Percentiles rank a stretch among this genome's conserved stretches.
phyloP scores from a whole-genome alignment of 2,329 filamentous ascomycete genomes.

The Nemania abortiva region DNA sequence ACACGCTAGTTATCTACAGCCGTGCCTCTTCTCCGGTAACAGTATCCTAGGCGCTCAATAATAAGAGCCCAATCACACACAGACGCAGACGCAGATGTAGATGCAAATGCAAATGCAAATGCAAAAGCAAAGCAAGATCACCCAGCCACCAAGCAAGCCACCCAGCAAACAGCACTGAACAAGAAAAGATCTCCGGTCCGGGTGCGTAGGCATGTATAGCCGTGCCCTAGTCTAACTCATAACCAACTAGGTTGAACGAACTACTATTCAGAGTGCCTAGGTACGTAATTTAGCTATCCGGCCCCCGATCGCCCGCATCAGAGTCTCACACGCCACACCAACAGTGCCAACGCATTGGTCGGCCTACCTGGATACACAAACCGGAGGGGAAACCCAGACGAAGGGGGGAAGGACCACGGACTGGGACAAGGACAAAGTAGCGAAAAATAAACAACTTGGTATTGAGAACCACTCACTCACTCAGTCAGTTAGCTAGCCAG shows the following conservation, averaged over 20 bases:
- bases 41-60: background rate
- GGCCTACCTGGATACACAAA: background rate
- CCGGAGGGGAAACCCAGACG: background rate
- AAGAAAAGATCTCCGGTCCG: conserved; percentile 5
- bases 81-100: background rate
- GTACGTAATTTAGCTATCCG: background rate
- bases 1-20: background rate
- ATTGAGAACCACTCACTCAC: background rate
- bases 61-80: conserved; percentile 1
- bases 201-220: background rate
- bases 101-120: background rate
- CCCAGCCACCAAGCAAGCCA: conserved; percentile 13
- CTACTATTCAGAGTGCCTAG: background rate
- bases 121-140: background rate
- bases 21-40: background rate
- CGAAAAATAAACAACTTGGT: background rate
- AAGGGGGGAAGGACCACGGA: background rate
- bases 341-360: background rate
- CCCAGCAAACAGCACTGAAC: background rate
- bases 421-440: background rate
- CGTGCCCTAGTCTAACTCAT: background rate
- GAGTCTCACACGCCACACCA: background rate
- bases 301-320: background rate
- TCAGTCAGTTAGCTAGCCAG: background rate
- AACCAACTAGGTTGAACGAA: background rate